Percentiles rank a stretch among this genome's conserved stretches.
These are phyloP conservation scores for Mallotus japonicus DNA, from an alignment of 441 rosid genomes.

Conservation along the genomic window DNA sequence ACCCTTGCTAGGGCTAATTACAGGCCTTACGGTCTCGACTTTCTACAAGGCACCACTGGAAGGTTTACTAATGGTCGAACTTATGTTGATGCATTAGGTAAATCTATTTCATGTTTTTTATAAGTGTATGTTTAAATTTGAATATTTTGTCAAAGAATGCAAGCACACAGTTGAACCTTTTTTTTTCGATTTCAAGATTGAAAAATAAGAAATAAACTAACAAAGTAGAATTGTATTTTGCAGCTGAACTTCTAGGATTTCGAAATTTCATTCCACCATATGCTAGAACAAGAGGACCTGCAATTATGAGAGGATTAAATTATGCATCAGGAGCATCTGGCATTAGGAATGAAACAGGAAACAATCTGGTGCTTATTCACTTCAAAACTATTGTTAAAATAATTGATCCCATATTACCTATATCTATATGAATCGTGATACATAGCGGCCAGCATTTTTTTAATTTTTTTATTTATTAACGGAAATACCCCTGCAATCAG, in stretches of 20 bases:
- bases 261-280: conserved; percentile 55
- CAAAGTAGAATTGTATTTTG: conserved; percentile 9
- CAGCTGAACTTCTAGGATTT: conserved; percentile 84
- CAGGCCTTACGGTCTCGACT: conserved; percentile 35
- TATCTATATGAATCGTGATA: too few relatives aligned
- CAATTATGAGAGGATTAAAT: conserved; percentile 56
- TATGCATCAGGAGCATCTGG: conserved; percentile 94
- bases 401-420: too few relatives aligned
- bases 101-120: too few relatives aligned
- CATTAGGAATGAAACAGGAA: conserved; percentile 80
- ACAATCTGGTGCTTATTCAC: conserved; percentile 56
- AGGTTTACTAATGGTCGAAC: conserved; percentile 37
- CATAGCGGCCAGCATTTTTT: too few relatives aligned
- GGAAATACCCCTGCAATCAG: too few relatives aligned
- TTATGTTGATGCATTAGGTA: conserved; percentile 32
- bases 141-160: too few relatives aligned
- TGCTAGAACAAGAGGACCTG: conserved; percentile 57
- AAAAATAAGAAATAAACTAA: neutral
- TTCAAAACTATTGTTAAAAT: neutral
- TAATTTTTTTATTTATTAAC: too few relatives aligned
- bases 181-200: neutral
- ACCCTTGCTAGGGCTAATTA: conserved; percentile 36
- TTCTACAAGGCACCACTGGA: conserved; percentile 30
- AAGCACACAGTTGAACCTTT: too few relatives aligned
- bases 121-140: too few relatives aligned